A percentile compares a stretch with the other conserved stretches of the same genome.
These are phyloP conservation scores for Posidonia oceanica DNA, from an alignment of 116 monocot genomes.

Conservation along the genomic window DNA sequence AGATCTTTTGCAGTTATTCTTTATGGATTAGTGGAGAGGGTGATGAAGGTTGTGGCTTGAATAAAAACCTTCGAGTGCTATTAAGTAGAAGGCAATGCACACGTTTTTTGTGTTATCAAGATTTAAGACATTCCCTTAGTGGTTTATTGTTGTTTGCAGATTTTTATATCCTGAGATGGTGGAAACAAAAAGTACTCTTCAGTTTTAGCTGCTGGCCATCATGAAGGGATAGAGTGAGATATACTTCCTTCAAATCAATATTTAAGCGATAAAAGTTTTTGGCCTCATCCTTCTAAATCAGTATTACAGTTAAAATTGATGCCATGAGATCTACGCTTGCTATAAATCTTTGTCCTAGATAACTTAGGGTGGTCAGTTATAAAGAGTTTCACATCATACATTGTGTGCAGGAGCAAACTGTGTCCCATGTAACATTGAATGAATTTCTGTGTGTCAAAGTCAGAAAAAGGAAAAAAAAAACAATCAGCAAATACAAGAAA, in stretches of 20 bases:
- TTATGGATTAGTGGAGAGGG: too few species aligned
- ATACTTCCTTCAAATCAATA: not conserved
- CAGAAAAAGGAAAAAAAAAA: not conserved
- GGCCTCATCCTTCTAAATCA: not conserved
- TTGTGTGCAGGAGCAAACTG: too few species aligned
- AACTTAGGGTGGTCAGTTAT: not conserved
- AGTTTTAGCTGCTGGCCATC: slow-evolving; percentile 4
- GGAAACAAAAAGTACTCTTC: too few species aligned
- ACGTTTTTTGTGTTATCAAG: too few species aligned
- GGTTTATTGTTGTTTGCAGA: too few species aligned
- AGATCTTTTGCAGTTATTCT: too few species aligned
- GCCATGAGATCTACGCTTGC: not conserved
- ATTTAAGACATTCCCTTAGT: too few species aligned
- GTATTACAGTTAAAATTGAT: not conserved
- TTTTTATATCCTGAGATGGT: too few species aligned
- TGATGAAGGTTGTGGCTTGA: too few species aligned
- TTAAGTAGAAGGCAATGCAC: too few species aligned
- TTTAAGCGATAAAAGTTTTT: not conserved
- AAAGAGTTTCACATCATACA: not conserved
- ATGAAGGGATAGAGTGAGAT: slow-evolving; percentile 4
- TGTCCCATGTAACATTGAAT: not conserved
- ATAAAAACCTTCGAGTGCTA: too few species aligned
- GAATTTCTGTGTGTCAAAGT: not conserved
- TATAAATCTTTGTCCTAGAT: not conserved
- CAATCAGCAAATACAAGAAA: too few species aligned